Base-by-base conservation (phyloP, 2,329 filamentous ascomycete genomes). In the Alternaria sp. region DNA sequence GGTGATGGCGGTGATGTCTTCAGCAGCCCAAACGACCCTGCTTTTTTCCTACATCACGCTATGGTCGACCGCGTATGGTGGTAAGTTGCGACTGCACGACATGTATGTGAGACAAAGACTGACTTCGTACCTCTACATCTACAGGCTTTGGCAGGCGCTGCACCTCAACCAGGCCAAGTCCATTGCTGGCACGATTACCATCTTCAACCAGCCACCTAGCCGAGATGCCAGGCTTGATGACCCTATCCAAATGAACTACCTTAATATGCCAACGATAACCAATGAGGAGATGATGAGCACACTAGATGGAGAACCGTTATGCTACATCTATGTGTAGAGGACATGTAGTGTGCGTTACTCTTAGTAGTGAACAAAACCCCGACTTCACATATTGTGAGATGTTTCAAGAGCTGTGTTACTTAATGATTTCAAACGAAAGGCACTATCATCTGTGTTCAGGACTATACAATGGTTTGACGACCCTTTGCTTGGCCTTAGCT, bases 11-110 rank as follows among this genome's bases (percentile, higher is more conserved):
- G 77, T 5, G 82, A 84, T 68, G 65, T 81, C 14, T 83, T 78
- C 64, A 77, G 79, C 5, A 80, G 78, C 12, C 81, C 82, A 0
- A 75, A 73, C 7, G 82, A 85, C 38, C 81, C 81, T 4, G 61
- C 72, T 20, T 84, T 84, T 69, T 84, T 75, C 67, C 71, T 81
- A 36, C 82, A 84, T 61, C 82, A 84, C 58, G 76, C 75, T 6
- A 78, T 80, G 72, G 77, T 84, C 18, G 82, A 84, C 66, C 73
- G 79, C 5, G 70, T 80, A 1, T 84, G 78, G 74, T 81, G 30
- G 30, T 32, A 32, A 32, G 30, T 32, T 32, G 9, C 11, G 30
- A 32, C 30, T 32, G 30, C 4, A 32, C 30, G 9, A 32, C 30
- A 32, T 32, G 30, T 12, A 32, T 32, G 30, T 32, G 11, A 32